These are phyloP conservation scores for Calonectria hongkongensis DNA, from an alignment of 2,329 filamentous ascomycete genomes.

Conservation along the genomic window DNA sequence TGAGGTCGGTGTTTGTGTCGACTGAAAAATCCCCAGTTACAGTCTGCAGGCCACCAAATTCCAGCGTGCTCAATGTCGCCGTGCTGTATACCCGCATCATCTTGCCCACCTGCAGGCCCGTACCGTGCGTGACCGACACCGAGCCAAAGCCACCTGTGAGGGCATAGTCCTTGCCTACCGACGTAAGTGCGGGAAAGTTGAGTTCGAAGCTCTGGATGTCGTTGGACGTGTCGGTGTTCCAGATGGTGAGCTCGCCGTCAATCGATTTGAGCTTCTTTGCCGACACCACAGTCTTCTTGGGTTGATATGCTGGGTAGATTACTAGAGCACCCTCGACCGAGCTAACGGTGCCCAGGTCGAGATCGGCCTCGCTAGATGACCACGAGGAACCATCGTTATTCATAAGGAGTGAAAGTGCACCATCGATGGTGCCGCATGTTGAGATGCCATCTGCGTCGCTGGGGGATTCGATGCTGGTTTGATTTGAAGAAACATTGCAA, in stretches of 20 bases:
- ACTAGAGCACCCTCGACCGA: conserved; percentile 51
- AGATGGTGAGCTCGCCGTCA: conserved; percentile 50
- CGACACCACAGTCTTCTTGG: conserved; percentile 51
- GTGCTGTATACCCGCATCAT: conserved; percentile 53
- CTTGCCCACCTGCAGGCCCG: conserved; percentile 43
- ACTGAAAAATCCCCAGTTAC: conserved; percentile 53
- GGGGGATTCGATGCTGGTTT: conserved; percentile 53
- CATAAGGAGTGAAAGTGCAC: conserved; percentile 54
- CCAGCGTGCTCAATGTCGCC: conserved; percentile 43
- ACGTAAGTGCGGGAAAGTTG: conserved; percentile 47
- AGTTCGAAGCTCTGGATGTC: conserved; percentile 48
- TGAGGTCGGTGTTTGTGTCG: conserved; percentile 49
- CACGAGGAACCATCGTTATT: conserved; percentile 50
- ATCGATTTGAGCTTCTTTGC: conserved; percentile 49
- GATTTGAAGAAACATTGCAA: conserved; percentile 53
- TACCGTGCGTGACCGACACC: conserved; percentile 48
- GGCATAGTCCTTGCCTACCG: conserved; percentile 49
- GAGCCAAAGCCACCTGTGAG: conserved; percentile 49
- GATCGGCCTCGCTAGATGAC: conserved; percentile 48
- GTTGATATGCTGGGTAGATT: conserved; percentile 52
- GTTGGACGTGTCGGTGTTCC: conserved; percentile 48
- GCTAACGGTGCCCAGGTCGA: conserved; percentile 51
- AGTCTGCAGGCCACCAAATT: conserved; percentile 49
- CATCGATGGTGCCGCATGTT: conserved; percentile 52
- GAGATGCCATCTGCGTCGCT: conserved; percentile 47